These are phyloP conservation scores for Trichosporon faecale DNA, from an alignment of 1,284 basidiomycete species.

Conservation along the genomic window DNA sequence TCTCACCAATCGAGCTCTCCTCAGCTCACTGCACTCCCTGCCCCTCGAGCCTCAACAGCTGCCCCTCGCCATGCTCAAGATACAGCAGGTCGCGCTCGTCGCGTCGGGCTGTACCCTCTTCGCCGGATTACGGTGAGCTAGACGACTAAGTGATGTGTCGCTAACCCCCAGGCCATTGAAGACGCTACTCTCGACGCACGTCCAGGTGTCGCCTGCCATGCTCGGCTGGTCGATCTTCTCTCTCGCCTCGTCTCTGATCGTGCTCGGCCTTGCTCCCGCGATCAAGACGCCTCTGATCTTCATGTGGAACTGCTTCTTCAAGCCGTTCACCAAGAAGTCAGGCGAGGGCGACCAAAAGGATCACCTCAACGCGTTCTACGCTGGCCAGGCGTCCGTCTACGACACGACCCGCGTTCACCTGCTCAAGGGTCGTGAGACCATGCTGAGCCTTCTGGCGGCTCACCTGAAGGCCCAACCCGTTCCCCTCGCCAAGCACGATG, in stretches of 20 bases:
- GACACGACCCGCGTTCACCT: constrained; percentile 63
- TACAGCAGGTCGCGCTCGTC: constrained; percentile 4
- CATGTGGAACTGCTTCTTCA: constrained; percentile 54
- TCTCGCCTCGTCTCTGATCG: constrained; percentile 28
- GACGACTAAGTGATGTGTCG: neutral
- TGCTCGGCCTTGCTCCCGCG: constrained; percentile 24
- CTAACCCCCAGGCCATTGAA: constrained; percentile 32
- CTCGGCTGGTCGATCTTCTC: constrained; percentile 32
- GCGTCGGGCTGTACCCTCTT: neutral
- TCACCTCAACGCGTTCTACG: constrained; percentile 59
- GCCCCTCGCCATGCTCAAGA: constrained; percentile 5
- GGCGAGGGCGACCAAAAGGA: constrained; percentile 44
- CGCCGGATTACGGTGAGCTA: neutral
- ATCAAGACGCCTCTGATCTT: constrained; percentile 43
- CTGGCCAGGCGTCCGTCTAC: constrained; percentile 68
- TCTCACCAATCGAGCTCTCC: constrained; percentile 1
- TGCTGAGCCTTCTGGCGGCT: constrained; percentile 66
- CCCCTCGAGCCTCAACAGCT: constrained; percentile 4
- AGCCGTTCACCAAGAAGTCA: constrained; percentile 49
- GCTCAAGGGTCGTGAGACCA: constrained; percentile 66
- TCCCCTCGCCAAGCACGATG: constrained; percentile 10
- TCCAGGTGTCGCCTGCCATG: constrained; percentile 22
- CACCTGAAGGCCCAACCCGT: constrained; percentile 59
- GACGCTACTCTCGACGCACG: constrained; percentile 25
- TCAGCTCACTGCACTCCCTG: neutral